Base-by-base conservation (phyloP, 2,329 filamentous ascomycete species). In the Stemphylium beticola region DNA sequence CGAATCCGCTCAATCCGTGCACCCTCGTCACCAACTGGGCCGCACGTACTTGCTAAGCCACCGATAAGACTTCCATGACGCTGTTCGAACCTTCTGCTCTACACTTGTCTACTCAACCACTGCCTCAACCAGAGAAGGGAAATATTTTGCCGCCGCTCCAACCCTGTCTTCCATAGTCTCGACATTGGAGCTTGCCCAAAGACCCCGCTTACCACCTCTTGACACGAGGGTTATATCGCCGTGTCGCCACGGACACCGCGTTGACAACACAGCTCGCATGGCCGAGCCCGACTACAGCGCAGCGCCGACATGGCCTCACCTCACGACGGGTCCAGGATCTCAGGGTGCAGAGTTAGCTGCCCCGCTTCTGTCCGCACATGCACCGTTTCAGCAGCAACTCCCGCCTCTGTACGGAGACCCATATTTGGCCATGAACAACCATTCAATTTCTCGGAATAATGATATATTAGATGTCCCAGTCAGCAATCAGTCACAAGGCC, bases 201-300 rank as follows among this genome's bases (percentile, higher is more conserved):
- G 4, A 33, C 24, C 34, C 33, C 39, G 32, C 53, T 42, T 36
- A 20, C 37, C 42, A 42, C 41, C 31, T 32, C 18, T 39, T 45
- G 37, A 43, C 38, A 39, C 38, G 17, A 31, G 34, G 33, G 22
- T 31, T 18, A 20, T 22, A n/a, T 32, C 29, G 20, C 26, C 26
- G 22, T 29, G 44, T 26, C 41, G 22, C 15, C 47, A 41, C 31
- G 40, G 8, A 34, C 31, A 17, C 24, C 40, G 32, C 34, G 22
- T 37, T 24, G 18, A 41, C 29, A 45, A 47, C 31, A 55, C 49
- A 55, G 34, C 43, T 47, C 50, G 33, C 33, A 73, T 73, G 71
- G 67, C 70, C 31, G 69, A 69, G n/a, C 50, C 63, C 24, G 60
- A 68, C 49, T 64, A 56, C 49, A 56, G 53, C 53, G n/a, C 55